Evolutionary conservation across 2,329 filamentous ascomycete species (phyloP).

Genomic region (Penicillium sp.): DNA sequence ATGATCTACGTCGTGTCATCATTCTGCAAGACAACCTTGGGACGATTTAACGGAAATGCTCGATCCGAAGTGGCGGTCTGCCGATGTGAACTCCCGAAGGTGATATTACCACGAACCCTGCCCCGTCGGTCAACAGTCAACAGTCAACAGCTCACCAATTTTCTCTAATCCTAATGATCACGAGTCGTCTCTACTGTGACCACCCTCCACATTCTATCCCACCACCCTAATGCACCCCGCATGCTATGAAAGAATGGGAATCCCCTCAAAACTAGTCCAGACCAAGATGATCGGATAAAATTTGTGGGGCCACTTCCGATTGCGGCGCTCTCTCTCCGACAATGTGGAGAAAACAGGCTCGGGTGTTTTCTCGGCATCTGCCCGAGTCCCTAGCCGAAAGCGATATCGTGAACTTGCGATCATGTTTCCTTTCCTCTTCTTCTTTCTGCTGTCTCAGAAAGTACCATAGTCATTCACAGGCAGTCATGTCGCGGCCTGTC

Average conservation of each 20-base stretch:
- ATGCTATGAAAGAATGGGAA: background rate
- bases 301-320: constrained; percentile 21
- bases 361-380: constrained; percentile 28
- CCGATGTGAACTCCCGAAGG: constrained; percentile 1
- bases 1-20: background rate
- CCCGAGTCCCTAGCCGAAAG: constrained; percentile 22
- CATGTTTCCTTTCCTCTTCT: constrained; percentile 10
- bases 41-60: background rate
- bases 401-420: constrained; percentile 14
- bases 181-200: background rate
- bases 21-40: background rate
- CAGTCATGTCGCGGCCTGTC: constrained; percentile 25
- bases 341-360: constrained; percentile 8
- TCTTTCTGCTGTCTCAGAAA: constrained; percentile 19
- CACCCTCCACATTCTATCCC: background rate
- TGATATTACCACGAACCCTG: background rate
- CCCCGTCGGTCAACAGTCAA: background rate
- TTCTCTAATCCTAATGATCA: background rate
- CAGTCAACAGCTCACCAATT: background rate
- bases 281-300: constrained; percentile 4
- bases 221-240: background rate
- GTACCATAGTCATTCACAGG: constrained; percentile 11
- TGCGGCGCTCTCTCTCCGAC: constrained; percentile 8
- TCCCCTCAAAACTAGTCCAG: background rate
- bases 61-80: background rate